Conservation (phyloP, 495 filamentous ascomycete genomes). For the Lindgomyces ingoldianus region DNA sequence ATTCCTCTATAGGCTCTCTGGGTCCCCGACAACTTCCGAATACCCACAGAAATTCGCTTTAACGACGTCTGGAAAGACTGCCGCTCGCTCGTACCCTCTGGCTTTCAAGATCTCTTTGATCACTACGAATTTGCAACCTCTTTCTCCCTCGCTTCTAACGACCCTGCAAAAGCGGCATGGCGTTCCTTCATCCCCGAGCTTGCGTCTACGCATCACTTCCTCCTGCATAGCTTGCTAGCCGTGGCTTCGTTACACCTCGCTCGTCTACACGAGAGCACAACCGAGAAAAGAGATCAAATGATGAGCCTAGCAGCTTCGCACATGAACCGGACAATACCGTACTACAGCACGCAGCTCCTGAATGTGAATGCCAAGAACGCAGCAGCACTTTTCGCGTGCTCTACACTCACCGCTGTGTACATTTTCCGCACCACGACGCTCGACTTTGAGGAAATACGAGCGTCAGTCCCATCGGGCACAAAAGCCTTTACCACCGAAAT, state of each 20-base stretch:
- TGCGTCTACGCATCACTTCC: constrained; percentile 20
- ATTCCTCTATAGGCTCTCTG: background rate
- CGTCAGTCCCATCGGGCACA: constrained; percentile 7
- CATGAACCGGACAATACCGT: constrained; percentile 29
- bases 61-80: constrained; percentile 18
- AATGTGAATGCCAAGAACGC: constrained; percentile 27
- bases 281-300: constrained; percentile 8
- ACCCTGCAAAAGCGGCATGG: constrained; percentile 28
- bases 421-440: constrained; percentile 29
- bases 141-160: constrained; percentile 21
- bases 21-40: background rate
- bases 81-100: background rate
- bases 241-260: constrained; percentile 31
- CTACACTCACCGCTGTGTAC: constrained; percentile 30
- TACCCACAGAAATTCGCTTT: constrained; percentile 3
- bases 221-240: constrained; percentile 29
- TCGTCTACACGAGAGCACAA: constrained; percentile 11
- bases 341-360: constrained; percentile 11
- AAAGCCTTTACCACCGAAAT: background rate
- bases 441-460: constrained; percentile 27
- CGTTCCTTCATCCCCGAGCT: constrained; percentile 25
- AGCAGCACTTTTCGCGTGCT: constrained; percentile 28
- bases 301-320: constrained; percentile 19
- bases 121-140: constrained; percentile 27
- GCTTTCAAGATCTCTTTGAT: constrained; percentile 11